Evolutionary conservation across 139 green algal species (phyloP).

Genomic region (Ettlia oleoabundans): DNA sequence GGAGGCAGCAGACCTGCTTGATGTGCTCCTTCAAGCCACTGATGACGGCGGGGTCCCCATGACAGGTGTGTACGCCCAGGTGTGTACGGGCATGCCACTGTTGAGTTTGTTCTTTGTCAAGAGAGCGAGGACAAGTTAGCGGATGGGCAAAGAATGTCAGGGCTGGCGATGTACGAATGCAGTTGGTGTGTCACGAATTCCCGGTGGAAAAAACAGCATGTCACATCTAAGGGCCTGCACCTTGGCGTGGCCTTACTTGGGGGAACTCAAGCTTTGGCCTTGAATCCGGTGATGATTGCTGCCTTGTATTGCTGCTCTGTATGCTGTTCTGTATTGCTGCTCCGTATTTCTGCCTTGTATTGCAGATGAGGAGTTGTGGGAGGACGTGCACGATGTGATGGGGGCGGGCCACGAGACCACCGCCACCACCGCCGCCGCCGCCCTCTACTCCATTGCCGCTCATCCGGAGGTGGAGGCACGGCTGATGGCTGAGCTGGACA

Average conservation of each 20-base stretch:
- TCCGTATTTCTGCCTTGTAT: neutral
- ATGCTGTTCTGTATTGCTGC: neutral
- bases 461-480: slow-evolving; percentile 61
- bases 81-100: neutral
- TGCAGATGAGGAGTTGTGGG: slow-evolving; percentile 75
- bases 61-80: slow-evolving; percentile 34
- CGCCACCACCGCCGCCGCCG: slow-evolving; percentile 65
- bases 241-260: too few relatives aligned
- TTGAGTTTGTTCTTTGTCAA: neutral
- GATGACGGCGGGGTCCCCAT: slow-evolving; percentile 59
- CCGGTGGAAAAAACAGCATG: too few relatives aligned
- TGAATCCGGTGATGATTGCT: too few relatives aligned
- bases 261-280: too few relatives aligned
- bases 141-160: too few relatives aligned
- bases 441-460: slow-evolving; percentile 63
- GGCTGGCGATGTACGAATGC: too few relatives aligned
- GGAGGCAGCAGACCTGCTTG: slow-evolving; percentile 53
- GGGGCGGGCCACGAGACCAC: slow-evolving; percentile 80
- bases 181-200: too few relatives aligned
- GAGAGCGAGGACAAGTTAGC: neutral
- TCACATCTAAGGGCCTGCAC: too few relatives aligned
- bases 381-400: slow-evolving; percentile 81
- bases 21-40: slow-evolving; percentile 61
- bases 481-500: slow-evolving; percentile 57
- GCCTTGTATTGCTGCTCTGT: neutral